Evolutionary conservation across 306 rosid genomes (phyloP).

Genomic region (Senna siamea): DNA sequence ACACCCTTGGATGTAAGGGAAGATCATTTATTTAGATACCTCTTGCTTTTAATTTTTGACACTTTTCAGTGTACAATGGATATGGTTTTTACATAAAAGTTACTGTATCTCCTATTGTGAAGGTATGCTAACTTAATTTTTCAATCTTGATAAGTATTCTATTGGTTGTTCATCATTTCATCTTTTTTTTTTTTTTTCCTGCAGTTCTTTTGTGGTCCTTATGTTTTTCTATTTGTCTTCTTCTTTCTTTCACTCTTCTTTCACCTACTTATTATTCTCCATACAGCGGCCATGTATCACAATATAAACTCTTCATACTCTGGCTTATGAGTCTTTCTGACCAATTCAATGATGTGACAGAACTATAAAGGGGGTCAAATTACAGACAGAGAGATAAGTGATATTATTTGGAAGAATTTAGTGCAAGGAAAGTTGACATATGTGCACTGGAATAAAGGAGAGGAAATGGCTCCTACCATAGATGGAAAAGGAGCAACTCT

Average conservation of each 20-base stretch:
- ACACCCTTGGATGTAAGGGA: neutral
- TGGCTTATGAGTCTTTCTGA: slow-evolving; percentile 8
- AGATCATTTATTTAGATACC: neutral
- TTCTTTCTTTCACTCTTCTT: too few relatives aligned
- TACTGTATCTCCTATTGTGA: neutral
- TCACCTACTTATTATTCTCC: too few relatives aligned
- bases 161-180: too few relatives aligned
- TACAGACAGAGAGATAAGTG: slow-evolving; percentile 51
- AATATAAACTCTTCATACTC: neutral
- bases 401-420: slow-evolving; percentile 57
- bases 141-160: neutral
- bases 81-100: neutral
- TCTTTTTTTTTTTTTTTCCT: too few relatives aligned
- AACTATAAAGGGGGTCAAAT: slow-evolving; percentile 66
- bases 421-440: slow-evolving; percentile 65
- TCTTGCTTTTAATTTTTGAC: neutral
- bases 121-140: neutral
- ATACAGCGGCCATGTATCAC: neutral
- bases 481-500: slow-evolving; percentile 62
- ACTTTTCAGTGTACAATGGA: neutral
- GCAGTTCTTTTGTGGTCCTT: too few relatives aligned
- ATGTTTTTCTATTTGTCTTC: too few relatives aligned
- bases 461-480: slow-evolving; percentile 65
- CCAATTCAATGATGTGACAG: slow-evolving; percentile 41
- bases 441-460: slow-evolving; percentile 69